Percentiles rank a stretch among this genome's conserved stretches.
Conservation (phyloP, 2,329 filamentous ascomycete genomes). For the Hortaea sp. region DNA sequence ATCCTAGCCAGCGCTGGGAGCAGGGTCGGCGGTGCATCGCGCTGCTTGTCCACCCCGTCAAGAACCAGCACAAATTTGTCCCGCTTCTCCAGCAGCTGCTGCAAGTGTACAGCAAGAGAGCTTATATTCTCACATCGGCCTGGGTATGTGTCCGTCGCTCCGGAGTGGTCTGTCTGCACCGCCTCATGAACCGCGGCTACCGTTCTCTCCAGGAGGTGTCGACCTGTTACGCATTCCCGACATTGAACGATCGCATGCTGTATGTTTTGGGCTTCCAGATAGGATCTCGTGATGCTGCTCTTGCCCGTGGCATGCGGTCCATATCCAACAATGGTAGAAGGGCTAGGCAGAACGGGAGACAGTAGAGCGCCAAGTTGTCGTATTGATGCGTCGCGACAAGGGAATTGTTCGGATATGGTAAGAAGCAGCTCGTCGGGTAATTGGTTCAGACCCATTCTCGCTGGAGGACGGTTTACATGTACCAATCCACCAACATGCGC, state of each 20-base stretch:
- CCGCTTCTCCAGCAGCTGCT: constrained; percentile 48
- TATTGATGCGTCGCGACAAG: constrained; percentile 36
- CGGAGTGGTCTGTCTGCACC: constrained; percentile 15
- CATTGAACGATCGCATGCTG: constrained; percentile 52
- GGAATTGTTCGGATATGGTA: constrained; percentile 19
- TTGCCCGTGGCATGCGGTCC: constrained; percentile 85
- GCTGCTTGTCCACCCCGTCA: constrained; percentile 76
- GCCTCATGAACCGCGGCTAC: constrained; percentile 42
- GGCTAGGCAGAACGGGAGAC: constrained; percentile 53
- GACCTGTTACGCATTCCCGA: constrained; percentile 64
- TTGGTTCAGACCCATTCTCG: constrained; percentile 13
- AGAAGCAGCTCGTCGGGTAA: constrained; percentile 20
- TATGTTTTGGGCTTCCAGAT: constrained; percentile 49
- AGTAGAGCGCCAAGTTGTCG: constrained; percentile 36
- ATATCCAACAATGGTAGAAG: constrained; percentile 66
- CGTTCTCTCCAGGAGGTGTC: constrained; percentile 67
- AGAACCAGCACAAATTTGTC: constrained; percentile 69
- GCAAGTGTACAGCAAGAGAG: constrained; percentile 63
- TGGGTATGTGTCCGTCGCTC: constrained; percentile 35
- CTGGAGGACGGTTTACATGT: not conserved
- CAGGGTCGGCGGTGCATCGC: constrained; percentile 68
- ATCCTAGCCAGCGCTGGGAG: constrained; percentile 72
- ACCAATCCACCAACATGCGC: constrained; percentile 2
- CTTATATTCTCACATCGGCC: constrained; percentile 70
- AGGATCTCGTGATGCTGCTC: constrained; percentile 54